Evolutionary conservation across 192 early-diverging fungal genomes (phyloP).

Genomic region (Rhizoclosmatium globosum): DNA sequence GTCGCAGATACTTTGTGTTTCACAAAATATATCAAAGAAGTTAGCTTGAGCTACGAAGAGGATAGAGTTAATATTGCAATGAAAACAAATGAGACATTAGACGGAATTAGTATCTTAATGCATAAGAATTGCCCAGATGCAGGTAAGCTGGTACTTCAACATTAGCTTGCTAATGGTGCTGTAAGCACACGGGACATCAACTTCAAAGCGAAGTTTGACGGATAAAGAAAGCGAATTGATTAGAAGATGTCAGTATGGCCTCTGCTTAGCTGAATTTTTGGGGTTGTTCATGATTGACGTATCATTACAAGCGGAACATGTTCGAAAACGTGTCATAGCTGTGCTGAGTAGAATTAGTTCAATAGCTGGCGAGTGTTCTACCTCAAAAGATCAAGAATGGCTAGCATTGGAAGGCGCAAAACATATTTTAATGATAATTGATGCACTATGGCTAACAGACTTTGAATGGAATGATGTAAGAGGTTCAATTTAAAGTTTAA

Average conservation of each 20-base stretch:
- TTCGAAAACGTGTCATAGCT: neutral
- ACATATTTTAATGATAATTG: slow-evolving; percentile 17
- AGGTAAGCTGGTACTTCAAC: too few relatives aligned
- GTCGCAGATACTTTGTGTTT: slow-evolving; percentile 48
- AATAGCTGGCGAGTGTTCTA: neutral
- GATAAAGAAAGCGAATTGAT: slow-evolving; percentile 12
- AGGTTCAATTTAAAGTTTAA: neutral
- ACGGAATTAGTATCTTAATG: neutral
- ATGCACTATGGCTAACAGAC: slow-evolving; percentile 2
- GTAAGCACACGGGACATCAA: too few relatives aligned
- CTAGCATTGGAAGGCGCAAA: slow-evolving; percentile 27
- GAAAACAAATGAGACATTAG: neutral
- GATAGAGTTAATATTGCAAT: slow-evolving; percentile 2
- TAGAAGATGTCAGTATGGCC: slow-evolving; percentile 26
- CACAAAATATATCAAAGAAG: slow-evolving; percentile 35
- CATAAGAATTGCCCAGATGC: neutral
- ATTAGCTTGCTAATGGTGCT: too few relatives aligned
- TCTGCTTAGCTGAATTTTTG: slow-evolving; percentile 4
- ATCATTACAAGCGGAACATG: neutral
- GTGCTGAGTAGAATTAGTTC: neutral
- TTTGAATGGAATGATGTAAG: slow-evolving; percentile 22
- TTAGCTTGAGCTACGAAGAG: neutral
- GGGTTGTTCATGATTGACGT: neutral
- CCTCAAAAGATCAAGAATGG: neutral
- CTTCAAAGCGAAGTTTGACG: neutral